Conservation (phyloP, 352 stramenopile genomes). For the Phytophthora citrophthora region DNA sequence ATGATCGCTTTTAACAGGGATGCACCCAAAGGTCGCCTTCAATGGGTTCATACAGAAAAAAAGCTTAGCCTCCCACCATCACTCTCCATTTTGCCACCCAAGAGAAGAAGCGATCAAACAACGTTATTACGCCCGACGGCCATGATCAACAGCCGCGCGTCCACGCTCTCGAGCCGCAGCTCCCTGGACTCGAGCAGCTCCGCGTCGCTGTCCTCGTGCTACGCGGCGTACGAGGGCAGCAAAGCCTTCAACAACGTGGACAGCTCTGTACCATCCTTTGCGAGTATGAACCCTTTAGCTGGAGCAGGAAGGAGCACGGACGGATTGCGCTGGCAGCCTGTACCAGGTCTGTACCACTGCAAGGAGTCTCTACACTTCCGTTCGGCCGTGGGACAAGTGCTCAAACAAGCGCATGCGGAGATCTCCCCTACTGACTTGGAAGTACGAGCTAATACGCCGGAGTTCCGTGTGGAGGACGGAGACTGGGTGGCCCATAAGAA, state of each 20-base stretch:
- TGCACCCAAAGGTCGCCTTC: constrained; percentile 21
- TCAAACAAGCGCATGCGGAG: constrained; percentile 74
- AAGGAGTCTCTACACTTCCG: constrained; percentile 87
- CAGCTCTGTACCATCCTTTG: constrained; percentile 62
- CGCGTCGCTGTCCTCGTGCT: constrained; percentile 27
- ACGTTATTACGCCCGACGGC: constrained; percentile 1
- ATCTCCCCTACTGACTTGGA: constrained; percentile 79
- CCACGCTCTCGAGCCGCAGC: constrained; percentile 16
- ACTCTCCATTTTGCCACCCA: constrained; percentile 16
- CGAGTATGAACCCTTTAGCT: constrained; percentile 70
- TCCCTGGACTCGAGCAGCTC: constrained; percentile 13
- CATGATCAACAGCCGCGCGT: constrained; percentile 11
- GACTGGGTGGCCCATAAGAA: constrained; percentile 87
- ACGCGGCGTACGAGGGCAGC: constrained; percentile 31
- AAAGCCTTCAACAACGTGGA: constrained; percentile 39
- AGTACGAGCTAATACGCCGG: constrained; percentile 82
- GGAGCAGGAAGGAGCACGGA: constrained; percentile 27
- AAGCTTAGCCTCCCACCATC: constrained; percentile 1
- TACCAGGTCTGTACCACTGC: constrained; percentile 75
- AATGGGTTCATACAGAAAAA: constrained; percentile 18
- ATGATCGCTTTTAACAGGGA: constrained; percentile 1
- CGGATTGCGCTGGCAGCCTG: constrained; percentile 72
- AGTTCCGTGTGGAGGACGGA: constrained; percentile 81
- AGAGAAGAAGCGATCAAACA: neutral
- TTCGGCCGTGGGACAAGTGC: constrained; percentile 57